Conservation (phyloP, 257 asterid species). For the Mentha longifolia region DNA sequence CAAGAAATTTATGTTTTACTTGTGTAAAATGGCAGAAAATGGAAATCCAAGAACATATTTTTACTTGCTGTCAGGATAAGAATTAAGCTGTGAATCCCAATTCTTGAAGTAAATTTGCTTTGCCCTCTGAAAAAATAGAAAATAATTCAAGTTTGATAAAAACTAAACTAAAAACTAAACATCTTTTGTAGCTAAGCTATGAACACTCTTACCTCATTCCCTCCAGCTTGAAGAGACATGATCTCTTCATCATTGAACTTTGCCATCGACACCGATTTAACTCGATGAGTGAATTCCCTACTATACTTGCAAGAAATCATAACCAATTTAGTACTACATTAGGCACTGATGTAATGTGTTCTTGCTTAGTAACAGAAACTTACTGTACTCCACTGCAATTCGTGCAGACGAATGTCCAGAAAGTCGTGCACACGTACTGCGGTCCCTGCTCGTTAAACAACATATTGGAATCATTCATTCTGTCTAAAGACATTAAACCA, state of each 20-base stretch:
- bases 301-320: slow-evolving; percentile 45
- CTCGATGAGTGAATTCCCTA: slow-evolving; percentile 89
- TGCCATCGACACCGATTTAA: slow-evolving; percentile 90
- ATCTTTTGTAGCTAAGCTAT: not conserved
- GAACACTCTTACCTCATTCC: slow-evolving; percentile 69
- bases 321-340: not conserved
- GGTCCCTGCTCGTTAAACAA: slow-evolving; percentile 69
- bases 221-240: slow-evolving; percentile 78
- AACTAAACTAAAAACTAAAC: not conserved
- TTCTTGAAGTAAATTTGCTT: slow-evolving; percentile 68
- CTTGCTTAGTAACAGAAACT: slow-evolving; percentile 39
- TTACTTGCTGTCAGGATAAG: slow-evolving; percentile 71
- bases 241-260: slow-evolving; percentile 78
- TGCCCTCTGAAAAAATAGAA: slow-evolving; percentile 58
- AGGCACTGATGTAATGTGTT: not conserved
- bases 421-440: slow-evolving; percentile 90
- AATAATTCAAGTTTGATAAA: not conserved
- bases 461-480: not conserved
- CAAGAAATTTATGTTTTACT: slow-evolving; percentile 5
- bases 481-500: not conserved
- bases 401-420: slow-evolving; percentile 93
- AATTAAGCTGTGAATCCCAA: slow-evolving; percentile 72
- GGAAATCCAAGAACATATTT: slow-evolving; percentile 34
- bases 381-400: slow-evolving; percentile 96
- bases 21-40: not conserved